A percentile compares a stretch with the other conserved stretches of the same genome.
Evolutionary conservation across 805 yeast species (phyloP).

Genomic region (Vanderwaltozyma polyspora): DNA sequence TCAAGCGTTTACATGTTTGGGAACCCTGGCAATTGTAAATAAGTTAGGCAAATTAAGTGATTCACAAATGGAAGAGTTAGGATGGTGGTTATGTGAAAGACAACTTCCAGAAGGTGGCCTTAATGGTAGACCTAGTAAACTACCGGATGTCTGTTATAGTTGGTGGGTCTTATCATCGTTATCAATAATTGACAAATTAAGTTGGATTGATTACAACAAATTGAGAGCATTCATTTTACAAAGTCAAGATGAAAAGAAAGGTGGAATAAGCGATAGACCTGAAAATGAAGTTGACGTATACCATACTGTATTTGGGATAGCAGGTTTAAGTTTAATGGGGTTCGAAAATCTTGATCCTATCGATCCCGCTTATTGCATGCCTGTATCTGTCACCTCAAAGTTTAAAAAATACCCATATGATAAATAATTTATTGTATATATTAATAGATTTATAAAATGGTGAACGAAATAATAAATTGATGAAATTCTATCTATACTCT

Average conservation of each 20-base stretch:
- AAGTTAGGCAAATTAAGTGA: conserved; percentile 37
- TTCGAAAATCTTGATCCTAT: conserved; percentile 47
- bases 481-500: background rate
- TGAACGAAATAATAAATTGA: background rate
- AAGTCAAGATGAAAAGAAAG: conserved; percentile 67
- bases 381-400: conserved; percentile 31
- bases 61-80: conserved; percentile 36
- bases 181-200: conserved; percentile 49
- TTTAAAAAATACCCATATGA: conserved; percentile 30
- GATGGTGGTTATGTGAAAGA: conserved; percentile 86
- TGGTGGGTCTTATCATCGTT: conserved; percentile 92
- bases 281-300: conserved; percentile 87
- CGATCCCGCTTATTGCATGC: conserved; percentile 85
- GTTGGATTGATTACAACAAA: conserved; percentile 66
- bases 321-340: conserved; percentile 75
- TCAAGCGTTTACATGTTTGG: conserved; percentile 79
- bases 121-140: conserved; percentile 91
- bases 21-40: conserved; percentile 59
- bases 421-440: background rate
- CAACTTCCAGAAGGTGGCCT: conserved; percentile 82
- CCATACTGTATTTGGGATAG: conserved; percentile 83
- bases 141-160: conserved; percentile 95
- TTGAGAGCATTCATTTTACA: conserved; percentile 55
- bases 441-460: background rate
- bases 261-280: conserved; percentile 89